Conservation (phyloP, 768 basidiomycete genomes). For the Postia placenta region DNA sequence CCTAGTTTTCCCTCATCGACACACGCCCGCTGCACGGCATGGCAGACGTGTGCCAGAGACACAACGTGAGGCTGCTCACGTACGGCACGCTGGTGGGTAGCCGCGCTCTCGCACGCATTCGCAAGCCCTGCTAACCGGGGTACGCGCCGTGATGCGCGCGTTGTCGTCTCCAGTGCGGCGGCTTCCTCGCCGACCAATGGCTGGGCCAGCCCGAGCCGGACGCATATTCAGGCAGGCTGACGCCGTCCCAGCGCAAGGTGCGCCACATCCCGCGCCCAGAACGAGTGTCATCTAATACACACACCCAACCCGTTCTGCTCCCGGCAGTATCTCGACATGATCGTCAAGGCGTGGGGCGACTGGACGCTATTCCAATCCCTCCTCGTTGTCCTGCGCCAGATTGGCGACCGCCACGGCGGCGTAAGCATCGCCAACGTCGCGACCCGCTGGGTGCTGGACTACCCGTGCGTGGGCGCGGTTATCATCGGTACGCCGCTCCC, state of each 20-base stretch:
- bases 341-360: conserved; percentile 70
- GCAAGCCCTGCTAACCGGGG: neutral
- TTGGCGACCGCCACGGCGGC: conserved; percentile 62
- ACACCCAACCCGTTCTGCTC: neutral
- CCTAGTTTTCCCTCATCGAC: conserved; percentile 77
- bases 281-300: neutral
- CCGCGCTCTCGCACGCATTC: neutral
- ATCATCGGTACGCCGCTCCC: conserved; percentile 51
- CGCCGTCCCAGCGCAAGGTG: conserved; percentile 82
- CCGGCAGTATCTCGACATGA: conserved; percentile 75
- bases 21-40: conserved; percentile 71
- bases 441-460: conserved; percentile 79
- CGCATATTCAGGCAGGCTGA: conserved; percentile 58
- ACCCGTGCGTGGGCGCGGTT: conserved; percentile 70
- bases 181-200: conserved; percentile 77
- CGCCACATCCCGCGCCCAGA: too few relatives aligned
- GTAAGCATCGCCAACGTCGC: conserved; percentile 74
- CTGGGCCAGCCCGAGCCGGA: conserved; percentile 63
- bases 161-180: conserved; percentile 55
- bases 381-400: conserved; percentile 47
- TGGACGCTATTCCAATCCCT: conserved; percentile 74
- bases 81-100: conserved; percentile 71
- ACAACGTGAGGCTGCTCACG: conserved; percentile 68
- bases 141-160: neutral
- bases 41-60: conserved; percentile 69